Conservation (phyloP, 2,329 filamentous ascomycete species). For the Aspergillus pseudonomiae region DNA sequence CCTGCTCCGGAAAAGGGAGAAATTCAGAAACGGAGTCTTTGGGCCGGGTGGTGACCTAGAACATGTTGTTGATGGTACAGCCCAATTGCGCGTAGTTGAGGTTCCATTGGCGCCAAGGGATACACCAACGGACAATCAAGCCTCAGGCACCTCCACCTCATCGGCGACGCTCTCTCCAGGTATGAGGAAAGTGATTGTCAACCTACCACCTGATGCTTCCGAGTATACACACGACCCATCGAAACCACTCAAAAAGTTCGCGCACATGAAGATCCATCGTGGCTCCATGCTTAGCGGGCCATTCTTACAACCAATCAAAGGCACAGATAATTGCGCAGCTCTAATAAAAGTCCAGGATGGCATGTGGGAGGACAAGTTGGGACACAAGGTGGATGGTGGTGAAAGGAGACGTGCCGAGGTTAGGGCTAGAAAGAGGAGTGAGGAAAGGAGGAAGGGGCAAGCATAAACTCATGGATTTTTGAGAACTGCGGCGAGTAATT, state of each 20-base stretch:
- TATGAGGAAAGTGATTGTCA: slow-evolving; percentile 62
- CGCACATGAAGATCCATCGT: slow-evolving; percentile 68
- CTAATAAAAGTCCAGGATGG: slow-evolving; percentile 75
- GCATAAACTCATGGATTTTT: slow-evolving; percentile 16
- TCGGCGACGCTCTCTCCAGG: slow-evolving; percentile 58
- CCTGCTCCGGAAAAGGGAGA: slow-evolving; percentile 83
- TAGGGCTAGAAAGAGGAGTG: slow-evolving; percentile 79
- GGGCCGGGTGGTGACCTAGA: slow-evolving; percentile 82
- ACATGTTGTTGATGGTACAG: slow-evolving; percentile 67
- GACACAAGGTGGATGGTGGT: slow-evolving; percentile 93
- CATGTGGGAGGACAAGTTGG: slow-evolving; percentile 87
- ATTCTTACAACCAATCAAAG: slow-evolving; percentile 70
- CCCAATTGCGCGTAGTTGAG: slow-evolving; percentile 61
- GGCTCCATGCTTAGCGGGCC: slow-evolving; percentile 74
- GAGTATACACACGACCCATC: slow-evolving; percentile 54
- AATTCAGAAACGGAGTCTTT: slow-evolving; percentile 75
- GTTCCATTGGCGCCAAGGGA: slow-evolving; percentile 47
- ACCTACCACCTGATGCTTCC: slow-evolving; percentile 59
- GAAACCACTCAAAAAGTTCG: slow-evolving; percentile 56
- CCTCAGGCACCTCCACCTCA: slow-evolving; percentile 37
- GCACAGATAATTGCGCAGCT: slow-evolving; percentile 61
- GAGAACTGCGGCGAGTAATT: background rate
- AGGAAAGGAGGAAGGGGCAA: slow-evolving; percentile 70
- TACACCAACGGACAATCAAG: slow-evolving; percentile 27
- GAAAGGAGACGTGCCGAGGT: slow-evolving; percentile 87